A percentile compares a stretch with the other conserved stretches of the same genome.
Evolutionary conservation across 129 eudicot genomes (phyloP).

Genomic region (Artemisia annua): DNA sequence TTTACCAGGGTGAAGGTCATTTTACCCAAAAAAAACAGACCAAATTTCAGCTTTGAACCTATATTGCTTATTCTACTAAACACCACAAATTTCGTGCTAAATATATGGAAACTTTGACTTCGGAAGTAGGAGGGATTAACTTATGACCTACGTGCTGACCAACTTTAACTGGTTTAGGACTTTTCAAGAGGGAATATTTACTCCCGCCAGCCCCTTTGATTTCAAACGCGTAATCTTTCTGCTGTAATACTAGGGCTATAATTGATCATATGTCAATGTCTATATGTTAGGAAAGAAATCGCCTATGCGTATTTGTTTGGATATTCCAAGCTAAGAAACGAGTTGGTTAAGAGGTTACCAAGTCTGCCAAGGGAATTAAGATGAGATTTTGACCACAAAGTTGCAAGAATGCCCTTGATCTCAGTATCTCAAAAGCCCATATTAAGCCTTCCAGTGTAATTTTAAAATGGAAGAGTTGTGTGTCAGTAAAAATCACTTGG

Average conservation of each 20-base stretch:
- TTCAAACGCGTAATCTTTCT: conserved; percentile 74
- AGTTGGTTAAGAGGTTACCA: conserved; percentile 50
- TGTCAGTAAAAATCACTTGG: conserved; percentile 71
- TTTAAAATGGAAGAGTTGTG: conserved; percentile 68
- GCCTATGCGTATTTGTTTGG: not conserved
- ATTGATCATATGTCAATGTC: conserved; percentile 58
- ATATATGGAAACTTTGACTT: not conserved
- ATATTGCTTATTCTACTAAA: not conserved
- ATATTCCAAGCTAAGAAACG: not conserved
- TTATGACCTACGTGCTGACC: conserved; percentile 79
- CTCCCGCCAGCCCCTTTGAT: no score
- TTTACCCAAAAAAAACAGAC: no score
- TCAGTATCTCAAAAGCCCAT: conserved; percentile 94
- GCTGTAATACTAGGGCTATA: conserved; percentile 74
- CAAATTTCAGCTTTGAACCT: conserved; percentile 1
- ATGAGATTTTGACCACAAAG: conserved; percentile 86
- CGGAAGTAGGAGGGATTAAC: conserved; percentile 10
- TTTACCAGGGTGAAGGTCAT: no score
- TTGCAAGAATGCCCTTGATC: conserved; percentile 94
- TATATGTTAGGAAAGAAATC: conserved; percentile 4
- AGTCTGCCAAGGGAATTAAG: conserved; percentile 80
- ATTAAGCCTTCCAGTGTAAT: conserved; percentile 77
- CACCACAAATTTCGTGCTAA: not conserved
- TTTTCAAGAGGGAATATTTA: no score
- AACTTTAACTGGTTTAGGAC: conserved; percentile 82